Evolutionary conservation across 2,329 filamentous ascomycete species (phyloP).

Genomic region (Sphaerostilbella broomeana): DNA sequence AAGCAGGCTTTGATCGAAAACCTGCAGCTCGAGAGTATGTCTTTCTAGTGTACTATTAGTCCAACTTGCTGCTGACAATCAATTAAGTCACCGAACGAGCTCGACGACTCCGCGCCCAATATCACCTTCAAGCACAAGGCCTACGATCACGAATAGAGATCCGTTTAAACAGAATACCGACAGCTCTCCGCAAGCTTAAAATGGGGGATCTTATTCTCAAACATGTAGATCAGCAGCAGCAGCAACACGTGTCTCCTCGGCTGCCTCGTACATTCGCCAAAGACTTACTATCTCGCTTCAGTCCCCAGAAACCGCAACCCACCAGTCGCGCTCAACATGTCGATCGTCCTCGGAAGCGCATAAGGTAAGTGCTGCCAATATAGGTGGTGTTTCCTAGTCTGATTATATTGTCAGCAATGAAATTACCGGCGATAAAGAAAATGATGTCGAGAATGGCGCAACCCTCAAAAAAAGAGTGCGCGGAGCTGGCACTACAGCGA

Average conservation of each 20-base stretch:
- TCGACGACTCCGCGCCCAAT: constrained; percentile 80
- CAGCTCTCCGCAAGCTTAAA: constrained; percentile 66
- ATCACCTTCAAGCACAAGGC: constrained; percentile 79
- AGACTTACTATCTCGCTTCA: constrained; percentile 33
- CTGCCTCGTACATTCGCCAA: constrained; percentile 44
- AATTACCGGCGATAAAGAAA: constrained; percentile 70
- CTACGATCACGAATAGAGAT: constrained; percentile 83
- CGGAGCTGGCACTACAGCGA: constrained; percentile 33
- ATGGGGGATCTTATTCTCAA: constrained; percentile 70
- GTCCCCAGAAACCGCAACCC: constrained; percentile 30
- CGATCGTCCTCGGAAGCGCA: constrained; percentile 38
- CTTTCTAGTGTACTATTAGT: neutral
- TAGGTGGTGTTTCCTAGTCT: constrained; percentile 9
- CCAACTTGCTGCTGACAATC: constrained; percentile 14
- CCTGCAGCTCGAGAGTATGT: constrained; percentile 76
- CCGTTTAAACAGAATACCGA: constrained; percentile 86
- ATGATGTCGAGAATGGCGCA: constrained; percentile 51
- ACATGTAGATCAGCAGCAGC: constrained; percentile 39
- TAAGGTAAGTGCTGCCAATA: constrained; percentile 38
- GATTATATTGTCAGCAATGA: constrained; percentile 46
- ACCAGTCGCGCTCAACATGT: constrained; percentile 16
- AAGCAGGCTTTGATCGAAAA: constrained; percentile 88
- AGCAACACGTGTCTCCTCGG: constrained; percentile 24
- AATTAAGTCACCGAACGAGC: constrained; percentile 74
- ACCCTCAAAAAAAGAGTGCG: constrained; percentile 64